Evolutionary conservation across 306 rosid genomes (phyloP).

Genomic region (Elaeagnus macrophylla): DNA sequence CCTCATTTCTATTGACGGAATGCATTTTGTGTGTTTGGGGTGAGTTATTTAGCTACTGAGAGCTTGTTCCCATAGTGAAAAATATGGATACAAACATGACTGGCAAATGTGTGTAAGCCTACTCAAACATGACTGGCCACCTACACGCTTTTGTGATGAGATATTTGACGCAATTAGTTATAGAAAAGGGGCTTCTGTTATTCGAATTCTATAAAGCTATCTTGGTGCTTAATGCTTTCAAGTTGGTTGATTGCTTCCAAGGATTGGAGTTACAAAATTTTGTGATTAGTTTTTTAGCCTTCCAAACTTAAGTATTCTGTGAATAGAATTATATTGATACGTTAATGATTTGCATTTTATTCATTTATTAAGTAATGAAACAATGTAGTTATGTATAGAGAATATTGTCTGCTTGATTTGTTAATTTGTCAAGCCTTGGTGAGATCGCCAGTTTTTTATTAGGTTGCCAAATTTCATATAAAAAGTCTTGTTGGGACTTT

Average conservation of each 20-base stretch:
- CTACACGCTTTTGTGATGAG: constrained; percentile 78
- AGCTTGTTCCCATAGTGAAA: constrained; percentile 87
- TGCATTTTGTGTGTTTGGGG: constrained; percentile 31
- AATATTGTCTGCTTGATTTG: too few relatives aligned
- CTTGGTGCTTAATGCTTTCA: constrained; percentile 86
- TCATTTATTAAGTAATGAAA: too few relatives aligned
- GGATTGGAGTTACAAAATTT: too few relatives aligned
- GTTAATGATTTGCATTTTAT: too few relatives aligned
- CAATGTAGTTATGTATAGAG: too few relatives aligned
- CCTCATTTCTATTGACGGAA: constrained; percentile 4
- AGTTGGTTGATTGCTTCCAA: constrained; percentile 17
- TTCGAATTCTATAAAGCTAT: constrained; percentile 90
- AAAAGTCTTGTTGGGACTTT: too few relatives aligned
- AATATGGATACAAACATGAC: constrained; percentile 73
- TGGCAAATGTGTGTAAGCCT: constrained; percentile 88
- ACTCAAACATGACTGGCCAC: constrained; percentile 82
- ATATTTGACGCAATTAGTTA: constrained; percentile 92
- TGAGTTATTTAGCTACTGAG: constrained; percentile 85
- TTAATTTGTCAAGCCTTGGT: too few relatives aligned
- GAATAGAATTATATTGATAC: too few relatives aligned
- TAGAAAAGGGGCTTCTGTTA: constrained; percentile 82
- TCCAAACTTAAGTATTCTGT: too few relatives aligned
- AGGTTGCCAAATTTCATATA: too few relatives aligned
- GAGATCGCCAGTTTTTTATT: too few relatives aligned
- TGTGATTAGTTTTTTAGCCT: too few relatives aligned